phyloP scores from a whole-genome alignment of 805 yeast genomes.

The Saturnispora sanitii region DNA sequence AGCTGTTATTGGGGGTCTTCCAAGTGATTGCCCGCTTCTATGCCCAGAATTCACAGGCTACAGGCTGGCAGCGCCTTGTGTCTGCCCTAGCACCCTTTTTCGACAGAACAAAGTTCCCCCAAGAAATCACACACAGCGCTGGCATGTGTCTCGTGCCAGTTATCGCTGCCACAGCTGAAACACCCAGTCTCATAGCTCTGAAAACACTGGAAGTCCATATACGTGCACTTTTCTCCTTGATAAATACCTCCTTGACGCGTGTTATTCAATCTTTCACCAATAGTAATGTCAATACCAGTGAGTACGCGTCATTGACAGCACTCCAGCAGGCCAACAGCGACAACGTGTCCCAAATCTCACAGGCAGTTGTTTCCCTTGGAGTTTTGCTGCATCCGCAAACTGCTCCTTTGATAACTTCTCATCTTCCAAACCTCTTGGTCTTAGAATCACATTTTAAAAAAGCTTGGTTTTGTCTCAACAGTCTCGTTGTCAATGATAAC shows the following conservation, averaged over 20 bases:
- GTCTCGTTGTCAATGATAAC: slow-evolving; percentile 20
- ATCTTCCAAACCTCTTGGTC: slow-evolving; percentile 15
- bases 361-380: slow-evolving; percentile 20
- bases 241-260: slow-evolving; percentile 17
- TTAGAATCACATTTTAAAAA: slow-evolving; percentile 21
- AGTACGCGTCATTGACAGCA: slow-evolving; percentile 13
- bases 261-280: slow-evolving; percentile 22
- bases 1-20: slow-evolving; percentile 1
- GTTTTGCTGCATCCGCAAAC: slow-evolving; percentile 20
- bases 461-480: slow-evolving; percentile 27
- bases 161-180: slow-evolving; percentile 13
- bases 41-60: slow-evolving; percentile 2
- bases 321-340: slow-evolving; percentile 14
- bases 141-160: slow-evolving; percentile 19
- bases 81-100: too few relatives aligned
- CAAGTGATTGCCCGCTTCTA: slow-evolving; percentile 4
- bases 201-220: slow-evolving; percentile 16
- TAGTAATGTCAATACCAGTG: slow-evolving; percentile 9
- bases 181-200: slow-evolving; percentile 19
- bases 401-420: slow-evolving; percentile 14
- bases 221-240: slow-evolving; percentile 15
- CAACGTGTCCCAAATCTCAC: slow-evolving; percentile 21
- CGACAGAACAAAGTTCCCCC: slow-evolving; percentile 18
- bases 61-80: slow-evolving; percentile 14
- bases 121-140: slow-evolving; percentile 18